Evolutionary conservation across 2,329 filamentous ascomycete genomes (phyloP).

Genomic region (Dactylellina leptospora): DNA sequence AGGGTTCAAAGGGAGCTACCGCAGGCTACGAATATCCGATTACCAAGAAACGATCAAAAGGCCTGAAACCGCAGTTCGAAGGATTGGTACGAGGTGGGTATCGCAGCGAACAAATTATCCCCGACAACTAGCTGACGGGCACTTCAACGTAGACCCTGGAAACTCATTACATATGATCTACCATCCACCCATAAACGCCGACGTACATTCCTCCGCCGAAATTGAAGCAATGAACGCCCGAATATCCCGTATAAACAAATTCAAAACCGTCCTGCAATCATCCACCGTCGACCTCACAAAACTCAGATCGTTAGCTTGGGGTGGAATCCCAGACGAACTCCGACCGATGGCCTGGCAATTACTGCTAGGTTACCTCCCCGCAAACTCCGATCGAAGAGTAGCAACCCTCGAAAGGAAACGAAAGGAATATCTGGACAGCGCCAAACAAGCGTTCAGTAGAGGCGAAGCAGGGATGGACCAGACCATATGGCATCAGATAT

Average conservation of each 20-base stretch:
- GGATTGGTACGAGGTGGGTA: conserved; percentile 78
- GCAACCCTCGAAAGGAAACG: conserved; percentile 90
- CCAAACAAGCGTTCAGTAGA: conserved; percentile 75
- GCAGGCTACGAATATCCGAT: conserved; percentile 55
- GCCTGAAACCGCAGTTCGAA: conserved; percentile 95
- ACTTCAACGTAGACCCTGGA: conserved; percentile 72
- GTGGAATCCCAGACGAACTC: conserved; percentile 91
- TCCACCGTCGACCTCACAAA: conserved; percentile 87
- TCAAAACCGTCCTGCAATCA: conserved; percentile 92
- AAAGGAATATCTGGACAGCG: conserved; percentile 95
- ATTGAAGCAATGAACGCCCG: conserved; percentile 84
- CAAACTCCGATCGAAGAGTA: conserved; percentile 92
- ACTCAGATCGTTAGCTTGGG: conserved; percentile 87
- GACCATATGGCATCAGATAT: conserved; percentile 99
- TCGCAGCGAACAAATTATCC: neutral
- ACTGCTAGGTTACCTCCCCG: conserved; percentile 90
- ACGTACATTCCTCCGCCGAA: conserved; percentile 71
- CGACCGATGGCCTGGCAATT: conserved; percentile 99
- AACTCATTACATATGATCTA: conserved; percentile 95
- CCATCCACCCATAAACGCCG: conserved; percentile 77
- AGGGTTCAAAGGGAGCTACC: conserved; percentile 36
- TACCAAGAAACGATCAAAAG: conserved; percentile 72
- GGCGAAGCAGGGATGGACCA: conserved; percentile 84
- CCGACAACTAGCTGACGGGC: conserved; percentile 1
- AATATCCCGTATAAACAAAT: conserved; percentile 96